Evolutionary conservation across 2,329 filamentous ascomycete species (phyloP).

Genomic region (Basipetospora chlamydospora): DNA sequence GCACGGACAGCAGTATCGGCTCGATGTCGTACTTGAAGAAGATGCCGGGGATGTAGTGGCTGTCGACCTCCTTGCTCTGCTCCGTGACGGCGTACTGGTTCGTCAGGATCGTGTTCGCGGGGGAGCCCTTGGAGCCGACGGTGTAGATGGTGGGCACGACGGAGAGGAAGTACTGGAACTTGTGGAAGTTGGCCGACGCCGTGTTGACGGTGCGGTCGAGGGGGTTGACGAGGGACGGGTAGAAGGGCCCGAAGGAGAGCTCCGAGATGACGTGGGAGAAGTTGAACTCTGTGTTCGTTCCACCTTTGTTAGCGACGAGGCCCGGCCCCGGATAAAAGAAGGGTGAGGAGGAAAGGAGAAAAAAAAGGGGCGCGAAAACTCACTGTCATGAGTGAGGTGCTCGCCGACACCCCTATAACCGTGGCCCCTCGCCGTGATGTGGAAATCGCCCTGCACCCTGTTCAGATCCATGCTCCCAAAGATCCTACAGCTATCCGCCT

Average conservation of each 20-base stretch:
- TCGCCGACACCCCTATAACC: constrained; percentile 58
- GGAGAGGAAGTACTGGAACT: constrained; percentile 95
- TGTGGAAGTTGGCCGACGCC: constrained; percentile 70
- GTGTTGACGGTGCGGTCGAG: constrained; percentile 79
- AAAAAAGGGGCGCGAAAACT: constrained; percentile 14
- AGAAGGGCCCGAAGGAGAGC: constrained; percentile 93
- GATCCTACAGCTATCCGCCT: constrained; percentile 65
- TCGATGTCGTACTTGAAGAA: constrained; percentile 99
- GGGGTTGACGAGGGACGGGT: constrained; percentile 83
- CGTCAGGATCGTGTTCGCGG: constrained; percentile 56
- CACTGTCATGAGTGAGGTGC: constrained; percentile 72
- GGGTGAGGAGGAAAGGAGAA: no score
- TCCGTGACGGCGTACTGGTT: constrained; percentile 98
- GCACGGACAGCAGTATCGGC: constrained; percentile 75
- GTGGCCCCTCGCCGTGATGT: constrained; percentile 88
- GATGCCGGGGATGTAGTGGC: constrained; percentile 67
- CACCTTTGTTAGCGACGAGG: no score
- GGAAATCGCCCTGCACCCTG: constrained; percentile 95
- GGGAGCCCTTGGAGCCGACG: constrained; percentile 28
- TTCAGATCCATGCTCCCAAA: constrained; percentile 85
- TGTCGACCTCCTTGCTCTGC: constrained; percentile 57
- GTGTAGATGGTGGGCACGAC: constrained; percentile 91
- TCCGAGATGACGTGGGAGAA: constrained; percentile 96
- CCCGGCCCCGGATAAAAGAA: no score
- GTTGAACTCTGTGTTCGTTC: constrained; percentile 80